Evolutionary conservation across 192 early-diverging fungal species (phyloP), one percentile per base, ranked within the genome.

Genomic region (Umbelopsis ramanniana): DNA sequence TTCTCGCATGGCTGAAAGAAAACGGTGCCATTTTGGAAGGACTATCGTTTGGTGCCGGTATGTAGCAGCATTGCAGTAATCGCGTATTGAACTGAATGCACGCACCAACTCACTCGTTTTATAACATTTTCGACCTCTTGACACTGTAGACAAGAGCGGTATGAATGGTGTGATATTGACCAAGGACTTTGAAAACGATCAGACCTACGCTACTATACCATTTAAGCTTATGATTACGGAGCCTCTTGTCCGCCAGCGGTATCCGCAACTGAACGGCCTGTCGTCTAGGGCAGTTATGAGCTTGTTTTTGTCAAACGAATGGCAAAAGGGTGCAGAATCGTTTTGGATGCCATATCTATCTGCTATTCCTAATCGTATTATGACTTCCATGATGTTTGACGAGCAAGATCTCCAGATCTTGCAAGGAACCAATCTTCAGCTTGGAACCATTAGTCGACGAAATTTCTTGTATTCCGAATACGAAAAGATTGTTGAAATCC

Each of bases 301-400:
- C 12, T 69, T 82, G 60, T 91, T 87, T 38, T 63, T 91, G 38
- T 77, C 85, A 3, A 81, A 83, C 45, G 77, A 91, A 76, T 80
- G 76, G 15, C 69, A 72, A 40, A 47, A 76, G 12, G 53, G 70
- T 6, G 26, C 35, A 33, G n/a, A 70, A 7, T 88, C 85, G 6
- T 89, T 89, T 52, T 90, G 83, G 83, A 74, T 77, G 23, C 89
- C 90, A 0, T 91, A 90, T 72, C 79, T 91, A 29, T 78, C 84
- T 46, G 84, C 87, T 54, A 68, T 91, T 15, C 89, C 90, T 0
- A 46, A 67, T 5, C 70, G 53, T 19, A 89, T 89, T 73, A 79
- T 81, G 50, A 89, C 88, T 2, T 84, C 90, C 6, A 54, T 90
- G 46, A 72, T 78, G n/a, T 90, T 86, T 66, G 74, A 69, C 43